phyloP scores from a whole-genome alignment of 2,329 filamentous ascomycete species.

The Nothophaeocryptopus gaeumannii region DNA sequence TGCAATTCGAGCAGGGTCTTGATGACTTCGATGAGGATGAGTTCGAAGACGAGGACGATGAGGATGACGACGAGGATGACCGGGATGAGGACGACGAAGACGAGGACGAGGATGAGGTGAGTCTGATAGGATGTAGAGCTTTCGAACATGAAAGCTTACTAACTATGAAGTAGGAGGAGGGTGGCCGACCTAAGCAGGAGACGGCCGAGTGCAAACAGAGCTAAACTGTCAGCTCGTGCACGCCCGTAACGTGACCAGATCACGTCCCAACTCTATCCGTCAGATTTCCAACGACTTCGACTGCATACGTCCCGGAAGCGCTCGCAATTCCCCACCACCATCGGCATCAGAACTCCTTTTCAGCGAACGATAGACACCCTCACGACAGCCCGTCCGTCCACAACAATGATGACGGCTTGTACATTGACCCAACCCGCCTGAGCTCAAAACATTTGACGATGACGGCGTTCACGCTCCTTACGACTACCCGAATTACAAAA shows the following conservation, averaged over 20 bases:
- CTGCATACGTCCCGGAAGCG: slow-evolving; percentile 9
- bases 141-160: neutral
- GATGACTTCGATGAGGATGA: slow-evolving; percentile 80
- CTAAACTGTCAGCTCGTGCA: slow-evolving; percentile 41
- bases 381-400: neutral
- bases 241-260: neutral
- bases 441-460: neutral
- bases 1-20: slow-evolving; percentile 91
- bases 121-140: too few species aligned
- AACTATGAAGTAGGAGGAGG: slow-evolving; percentile 60
- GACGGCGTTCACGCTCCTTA: slow-evolving; percentile 12
- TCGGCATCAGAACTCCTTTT: neutral
- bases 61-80: slow-evolving; percentile 82
- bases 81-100: slow-evolving; percentile 76
- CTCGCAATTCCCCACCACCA: slow-evolving; percentile 1
- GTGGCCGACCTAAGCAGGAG: slow-evolving; percentile 89
- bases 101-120: slow-evolving; percentile 52
- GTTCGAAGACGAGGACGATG: slow-evolving; percentile 87
- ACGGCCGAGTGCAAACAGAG: slow-evolving; percentile 95
- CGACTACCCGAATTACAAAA: slow-evolving; percentile 3
- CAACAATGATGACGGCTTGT: slow-evolving; percentile 5
- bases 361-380: slow-evolving; percentile 13
- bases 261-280: neutral
- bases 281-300: neutral
- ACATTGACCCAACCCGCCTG: slow-evolving; percentile 9